Evolutionary conservation across 805 yeast species (phyloP).

Genomic region (Kluyveromyces siamensis): DNA sequence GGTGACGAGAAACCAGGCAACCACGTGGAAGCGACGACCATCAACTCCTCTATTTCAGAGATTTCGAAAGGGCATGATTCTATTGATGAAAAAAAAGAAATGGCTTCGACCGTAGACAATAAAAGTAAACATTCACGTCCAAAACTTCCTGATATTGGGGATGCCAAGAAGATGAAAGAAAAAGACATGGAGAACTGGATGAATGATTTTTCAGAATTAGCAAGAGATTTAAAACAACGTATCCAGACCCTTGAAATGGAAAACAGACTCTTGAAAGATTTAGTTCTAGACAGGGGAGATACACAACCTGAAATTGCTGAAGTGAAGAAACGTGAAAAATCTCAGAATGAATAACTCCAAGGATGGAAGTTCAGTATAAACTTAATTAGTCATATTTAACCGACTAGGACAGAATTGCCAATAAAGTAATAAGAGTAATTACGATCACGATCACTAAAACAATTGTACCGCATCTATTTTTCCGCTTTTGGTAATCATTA

Average conservation of each 20-base stretch:
- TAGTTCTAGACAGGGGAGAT: constrained; percentile 74
- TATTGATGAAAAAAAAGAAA: background rate
- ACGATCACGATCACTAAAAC: constrained; percentile 50
- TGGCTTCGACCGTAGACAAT: background rate
- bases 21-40: background rate
- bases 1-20: background rate
- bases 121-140: background rate
- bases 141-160: background rate
- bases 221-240: constrained; percentile 57
- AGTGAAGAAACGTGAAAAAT: constrained; percentile 26
- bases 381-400: background rate
- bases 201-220: constrained; percentile 60
- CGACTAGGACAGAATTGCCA: constrained; percentile 35
- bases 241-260: constrained; percentile 89
- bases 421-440: constrained; percentile 46
- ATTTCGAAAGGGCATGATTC: constrained; percentile 3
- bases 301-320: constrained; percentile 44
- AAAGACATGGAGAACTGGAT: constrained; percentile 79
- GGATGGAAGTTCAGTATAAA: background rate
- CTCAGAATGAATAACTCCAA: background rate
- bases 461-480: constrained; percentile 68
- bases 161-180: constrained; percentile 60
- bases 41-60: constrained; percentile 3
- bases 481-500: constrained; percentile 59
- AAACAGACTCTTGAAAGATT: constrained; percentile 70